Evolutionary conservation across 441 rosid genomes (phyloP).

Genomic region (Populus hybrid): DNA sequence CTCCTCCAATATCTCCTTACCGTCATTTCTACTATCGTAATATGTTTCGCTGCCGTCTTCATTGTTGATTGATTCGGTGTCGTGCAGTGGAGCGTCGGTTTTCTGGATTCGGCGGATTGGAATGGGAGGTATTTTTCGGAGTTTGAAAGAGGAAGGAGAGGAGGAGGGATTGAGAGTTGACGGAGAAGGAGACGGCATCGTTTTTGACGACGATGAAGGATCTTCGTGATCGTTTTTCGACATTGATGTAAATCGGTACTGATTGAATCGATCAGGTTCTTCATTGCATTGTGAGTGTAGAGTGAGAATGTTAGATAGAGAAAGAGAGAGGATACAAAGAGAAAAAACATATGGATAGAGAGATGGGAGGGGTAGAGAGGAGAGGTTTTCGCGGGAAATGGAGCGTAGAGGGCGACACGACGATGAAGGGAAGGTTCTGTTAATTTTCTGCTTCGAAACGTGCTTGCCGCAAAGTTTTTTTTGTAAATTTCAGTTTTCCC

Average conservation of each 20-base stretch:
- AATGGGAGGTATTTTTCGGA: conserved; percentile 64
- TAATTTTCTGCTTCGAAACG: background rate
- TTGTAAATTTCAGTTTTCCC: background rate
- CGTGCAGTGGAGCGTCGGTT: background rate
- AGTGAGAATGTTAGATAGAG: conserved; percentile 2
- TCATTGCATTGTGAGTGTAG: conserved; percentile 14
- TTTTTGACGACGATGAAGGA: background rate
- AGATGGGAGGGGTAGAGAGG: too few relatives aligned
- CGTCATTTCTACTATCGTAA: conserved; percentile 4
- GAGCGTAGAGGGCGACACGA: background rate
- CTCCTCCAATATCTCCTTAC: background rate
- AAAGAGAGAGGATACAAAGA: conserved; percentile 1
- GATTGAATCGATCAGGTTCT: background rate
- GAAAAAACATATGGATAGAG: background rate
- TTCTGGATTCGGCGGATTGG: conserved; percentile 32
- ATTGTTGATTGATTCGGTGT: background rate
- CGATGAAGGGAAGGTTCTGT: background rate
- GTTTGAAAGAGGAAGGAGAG: conserved; percentile 33
- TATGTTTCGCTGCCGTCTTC: background rate
- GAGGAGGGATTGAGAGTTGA: conserved; percentile 16
- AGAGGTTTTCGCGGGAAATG: too few relatives aligned
- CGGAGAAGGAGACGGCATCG: conserved; percentile 12
- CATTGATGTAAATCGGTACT: background rate
- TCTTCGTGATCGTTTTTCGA: background rate
- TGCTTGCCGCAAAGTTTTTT: background rate